Conservation (phyloP, 257 asterid species). For the Capsicum pubescens region DNA sequence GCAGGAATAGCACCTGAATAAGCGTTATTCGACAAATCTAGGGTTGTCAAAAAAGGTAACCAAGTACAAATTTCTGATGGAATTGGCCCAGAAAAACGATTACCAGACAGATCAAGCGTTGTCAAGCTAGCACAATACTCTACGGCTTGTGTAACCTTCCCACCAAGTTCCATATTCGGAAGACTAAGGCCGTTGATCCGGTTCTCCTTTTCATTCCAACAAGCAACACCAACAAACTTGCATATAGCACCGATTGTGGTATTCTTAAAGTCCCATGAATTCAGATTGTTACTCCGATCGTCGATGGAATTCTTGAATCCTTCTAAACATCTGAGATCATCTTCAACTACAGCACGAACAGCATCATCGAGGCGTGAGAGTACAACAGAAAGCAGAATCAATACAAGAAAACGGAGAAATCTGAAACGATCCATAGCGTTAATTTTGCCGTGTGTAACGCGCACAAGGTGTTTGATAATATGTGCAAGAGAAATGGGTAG, state of each 20-base stretch:
- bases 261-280: constrained; percentile 67
- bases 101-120: constrained; percentile 71
- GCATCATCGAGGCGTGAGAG: not conserved
- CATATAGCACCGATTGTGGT: constrained; percentile 60
- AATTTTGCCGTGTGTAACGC: not conserved
- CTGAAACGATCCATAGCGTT: not conserved
- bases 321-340: constrained; percentile 71
- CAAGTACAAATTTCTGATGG: constrained; percentile 74
- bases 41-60: constrained; percentile 75
- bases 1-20: constrained; percentile 76
- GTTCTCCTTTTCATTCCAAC: constrained; percentile 84
- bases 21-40: constrained; percentile 70
- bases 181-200: constrained; percentile 59
- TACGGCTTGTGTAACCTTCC: constrained; percentile 55
- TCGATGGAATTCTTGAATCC: constrained; percentile 56
- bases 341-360: constrained; percentile 45
- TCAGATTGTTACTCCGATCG: constrained; percentile 53
- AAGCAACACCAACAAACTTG: constrained; percentile 62
- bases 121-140: constrained; percentile 68
- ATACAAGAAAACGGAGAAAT: not conserved
- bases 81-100: constrained; percentile 68
- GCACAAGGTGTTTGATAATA: constrained; percentile 25
- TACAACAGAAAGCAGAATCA: not conserved
- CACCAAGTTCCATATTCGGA: constrained; percentile 56
- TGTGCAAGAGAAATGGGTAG: constrained; percentile 35